A percentile compares a stretch with the other conserved stretches of the same genome.
Evolutionary conservation across 345 rosid species (phyloP).

Genomic region (Syzygium oleosum): DNA sequence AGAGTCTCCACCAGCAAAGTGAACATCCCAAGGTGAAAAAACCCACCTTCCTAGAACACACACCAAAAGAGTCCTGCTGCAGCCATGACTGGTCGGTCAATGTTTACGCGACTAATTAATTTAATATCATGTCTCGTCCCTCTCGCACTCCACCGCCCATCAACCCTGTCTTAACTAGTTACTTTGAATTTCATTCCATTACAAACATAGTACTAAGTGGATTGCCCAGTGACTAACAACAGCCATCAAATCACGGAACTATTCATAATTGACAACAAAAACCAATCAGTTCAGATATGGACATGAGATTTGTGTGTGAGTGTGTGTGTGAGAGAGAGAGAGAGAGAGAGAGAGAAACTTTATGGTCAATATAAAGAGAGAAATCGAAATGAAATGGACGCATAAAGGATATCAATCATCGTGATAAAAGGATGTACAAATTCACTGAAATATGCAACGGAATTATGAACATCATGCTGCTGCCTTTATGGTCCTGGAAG

Average conservation of each 20-base stretch:
- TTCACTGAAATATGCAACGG: background rate
- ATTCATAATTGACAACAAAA: background rate
- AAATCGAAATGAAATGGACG: background rate
- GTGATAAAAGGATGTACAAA: background rate
- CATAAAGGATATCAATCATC: background rate
- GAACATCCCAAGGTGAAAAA: too few species aligned
- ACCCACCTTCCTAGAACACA: background rate
- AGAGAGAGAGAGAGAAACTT: background rate
- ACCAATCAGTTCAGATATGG: background rate
- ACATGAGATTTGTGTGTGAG: background rate
- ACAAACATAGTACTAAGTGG: background rate
- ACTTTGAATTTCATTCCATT: background rate
- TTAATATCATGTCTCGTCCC: background rate
- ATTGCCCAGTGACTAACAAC: background rate
- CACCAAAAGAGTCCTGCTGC: background rate
- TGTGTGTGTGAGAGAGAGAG: background rate
- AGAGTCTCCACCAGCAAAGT: too few species aligned
- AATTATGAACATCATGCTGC: background rate
- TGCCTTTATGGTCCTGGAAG: background rate
- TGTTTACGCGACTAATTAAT: background rate
- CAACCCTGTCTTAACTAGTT: background rate
- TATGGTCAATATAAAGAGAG: background rate
- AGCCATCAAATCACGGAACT: background rate
- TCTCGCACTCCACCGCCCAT: background rate
- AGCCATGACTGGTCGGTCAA: background rate